These are phyloP conservation scores for Calonectria montana DNA, from an alignment of 2,329 filamentous ascomycete species.

Conservation along the genomic window DNA sequence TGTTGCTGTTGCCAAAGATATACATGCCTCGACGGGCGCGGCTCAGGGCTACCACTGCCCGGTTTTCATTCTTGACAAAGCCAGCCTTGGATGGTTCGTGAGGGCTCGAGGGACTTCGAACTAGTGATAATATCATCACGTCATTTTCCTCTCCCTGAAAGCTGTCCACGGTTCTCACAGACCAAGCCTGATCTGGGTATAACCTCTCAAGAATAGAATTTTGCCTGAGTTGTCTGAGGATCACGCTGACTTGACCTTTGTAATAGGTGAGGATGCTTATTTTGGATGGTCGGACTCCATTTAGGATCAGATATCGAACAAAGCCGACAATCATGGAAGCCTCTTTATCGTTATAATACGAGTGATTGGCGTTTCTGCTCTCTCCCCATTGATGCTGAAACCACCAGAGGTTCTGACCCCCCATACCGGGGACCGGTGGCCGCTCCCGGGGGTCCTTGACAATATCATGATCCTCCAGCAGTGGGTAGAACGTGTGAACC, in stretches of 20 bases:
- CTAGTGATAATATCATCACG: conserved; percentile 82
- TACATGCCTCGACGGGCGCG: conserved; percentile 85
- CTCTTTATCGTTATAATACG: conserved; percentile 76
- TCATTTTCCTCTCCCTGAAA: conserved; percentile 95
- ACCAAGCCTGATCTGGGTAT: conserved; percentile 52
- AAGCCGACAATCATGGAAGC: conserved; percentile 82
- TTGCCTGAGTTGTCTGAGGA: conserved; percentile 62
- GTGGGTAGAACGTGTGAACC: conserved; percentile 60
- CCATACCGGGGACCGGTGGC: conserved; percentile 60
- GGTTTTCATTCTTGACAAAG: conserved; percentile 75
- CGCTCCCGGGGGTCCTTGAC: conserved; percentile 49
- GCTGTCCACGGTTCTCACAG: conserved; percentile 85
- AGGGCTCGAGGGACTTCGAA: conserved; percentile 71
- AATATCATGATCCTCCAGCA: conserved; percentile 56
- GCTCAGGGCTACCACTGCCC: conserved; percentile 69
- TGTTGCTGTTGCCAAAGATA: conserved; percentile 81
- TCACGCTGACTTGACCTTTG: conserved; percentile 79
- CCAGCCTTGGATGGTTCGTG: conserved; percentile 65
- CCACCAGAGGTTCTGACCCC: conserved; percentile 52
- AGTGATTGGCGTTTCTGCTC: conserved; percentile 69
- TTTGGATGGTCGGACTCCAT: conserved; percentile 67
- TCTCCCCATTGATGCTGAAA: conserved; percentile 71
- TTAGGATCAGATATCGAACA: conserved; percentile 76
- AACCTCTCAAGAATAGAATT: conserved; percentile 40
- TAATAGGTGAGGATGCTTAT: conserved; percentile 92